A percentile compares a stretch with the other conserved stretches of the same genome.
phyloP scores from a whole-genome alignment of 2,329 filamentous ascomycete species.

The Xylogone sp. region DNA sequence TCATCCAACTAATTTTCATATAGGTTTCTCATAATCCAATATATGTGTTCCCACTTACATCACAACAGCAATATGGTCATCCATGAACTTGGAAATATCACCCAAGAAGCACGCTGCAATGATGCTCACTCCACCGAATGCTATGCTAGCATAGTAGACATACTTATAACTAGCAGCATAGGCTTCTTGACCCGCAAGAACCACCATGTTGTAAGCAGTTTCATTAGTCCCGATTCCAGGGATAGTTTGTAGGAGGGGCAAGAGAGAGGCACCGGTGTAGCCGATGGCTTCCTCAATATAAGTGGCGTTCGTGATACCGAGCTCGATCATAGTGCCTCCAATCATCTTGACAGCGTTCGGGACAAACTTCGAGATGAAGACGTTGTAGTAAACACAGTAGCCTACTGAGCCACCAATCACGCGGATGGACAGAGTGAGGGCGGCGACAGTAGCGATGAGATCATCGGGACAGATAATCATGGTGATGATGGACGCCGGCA shows the following conservation, averaged over 20 bases:
- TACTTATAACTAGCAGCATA: slow-evolving; percentile 38
- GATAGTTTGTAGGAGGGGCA: slow-evolving; percentile 34
- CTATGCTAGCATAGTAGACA: slow-evolving; percentile 50
- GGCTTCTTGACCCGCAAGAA: slow-evolving; percentile 40
- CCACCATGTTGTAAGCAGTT: slow-evolving; percentile 43
- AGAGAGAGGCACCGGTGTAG: slow-evolving; percentile 14
- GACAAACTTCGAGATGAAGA: slow-evolving; percentile 38
- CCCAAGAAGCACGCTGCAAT: slow-evolving; percentile 47
- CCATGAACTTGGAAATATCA: slow-evolving; percentile 43
- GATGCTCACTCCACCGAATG: slow-evolving; percentile 44
- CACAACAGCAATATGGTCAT: slow-evolving; percentile 43
- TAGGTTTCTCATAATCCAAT: not conserved
- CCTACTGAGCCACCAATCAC: slow-evolving; percentile 62
- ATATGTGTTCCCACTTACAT: slow-evolving; percentile 25
- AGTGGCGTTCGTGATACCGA: slow-evolving; percentile 38
- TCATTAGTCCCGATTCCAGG: slow-evolving; percentile 36
- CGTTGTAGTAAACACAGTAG: slow-evolving; percentile 51
- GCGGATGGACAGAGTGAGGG: slow-evolving; percentile 61
- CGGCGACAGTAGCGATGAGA: slow-evolving; percentile 62
- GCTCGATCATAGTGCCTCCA: slow-evolving; percentile 21
- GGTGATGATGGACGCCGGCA: slow-evolving; percentile 61
- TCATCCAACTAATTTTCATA: not conserved
- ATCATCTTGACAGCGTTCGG: slow-evolving; percentile 13
- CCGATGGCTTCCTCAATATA: slow-evolving; percentile 42
- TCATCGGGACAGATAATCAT: slow-evolving; percentile 65